A percentile compares a stretch with the other conserved stretches of the same genome.
Conservation (phyloP, 2,329 filamentous ascomycete species). For the Albifimbria verrucaria region DNA sequence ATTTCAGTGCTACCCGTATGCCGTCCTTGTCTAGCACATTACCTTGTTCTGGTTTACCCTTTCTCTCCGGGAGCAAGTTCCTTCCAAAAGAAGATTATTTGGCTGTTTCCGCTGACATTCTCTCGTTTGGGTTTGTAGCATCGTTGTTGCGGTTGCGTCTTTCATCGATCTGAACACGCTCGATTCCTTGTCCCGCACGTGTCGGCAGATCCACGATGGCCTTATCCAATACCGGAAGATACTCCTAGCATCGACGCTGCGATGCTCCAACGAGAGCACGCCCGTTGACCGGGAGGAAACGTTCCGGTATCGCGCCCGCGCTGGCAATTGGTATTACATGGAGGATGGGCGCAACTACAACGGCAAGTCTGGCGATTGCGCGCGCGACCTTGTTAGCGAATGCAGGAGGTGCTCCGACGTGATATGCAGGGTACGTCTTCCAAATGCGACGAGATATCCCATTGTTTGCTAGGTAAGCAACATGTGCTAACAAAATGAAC, state of each 20-base stretch:
- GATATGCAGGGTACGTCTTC: conserved; percentile 71
- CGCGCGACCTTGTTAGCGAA: conserved; percentile 79
- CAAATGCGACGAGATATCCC: no score
- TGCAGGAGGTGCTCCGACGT: conserved; percentile 75
- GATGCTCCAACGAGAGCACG: conserved; percentile 69
- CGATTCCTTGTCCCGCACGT: conserved; percentile 77
- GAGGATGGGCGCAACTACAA: conserved; percentile 50
- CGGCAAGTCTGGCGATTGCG: conserved; percentile 75
- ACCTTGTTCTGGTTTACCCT: not conserved
- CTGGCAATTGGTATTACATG: conserved; percentile 59
- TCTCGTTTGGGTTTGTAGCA: conserved; percentile 45
- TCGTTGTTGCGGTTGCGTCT: conserved; percentile 71
- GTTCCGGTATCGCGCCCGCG: conserved; percentile 54
- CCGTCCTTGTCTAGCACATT: not conserved
- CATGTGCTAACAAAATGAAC: not conserved
- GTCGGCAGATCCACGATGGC: conserved; percentile 72
- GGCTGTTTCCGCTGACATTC: conserved; percentile 9
- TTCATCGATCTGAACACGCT: conserved; percentile 84
- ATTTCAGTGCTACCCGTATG: conserved; percentile 35
- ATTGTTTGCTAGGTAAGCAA: no score
- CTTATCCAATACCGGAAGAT: conserved; percentile 75
- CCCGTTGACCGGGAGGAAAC: conserved; percentile 53
- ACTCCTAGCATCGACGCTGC: conserved; percentile 72
- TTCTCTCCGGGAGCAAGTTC: not conserved
- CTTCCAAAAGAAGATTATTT: not conserved